phyloP scores from a whole-genome alignment of 2,329 filamentous ascomycete species.

The Fusarium paranaense region DNA sequence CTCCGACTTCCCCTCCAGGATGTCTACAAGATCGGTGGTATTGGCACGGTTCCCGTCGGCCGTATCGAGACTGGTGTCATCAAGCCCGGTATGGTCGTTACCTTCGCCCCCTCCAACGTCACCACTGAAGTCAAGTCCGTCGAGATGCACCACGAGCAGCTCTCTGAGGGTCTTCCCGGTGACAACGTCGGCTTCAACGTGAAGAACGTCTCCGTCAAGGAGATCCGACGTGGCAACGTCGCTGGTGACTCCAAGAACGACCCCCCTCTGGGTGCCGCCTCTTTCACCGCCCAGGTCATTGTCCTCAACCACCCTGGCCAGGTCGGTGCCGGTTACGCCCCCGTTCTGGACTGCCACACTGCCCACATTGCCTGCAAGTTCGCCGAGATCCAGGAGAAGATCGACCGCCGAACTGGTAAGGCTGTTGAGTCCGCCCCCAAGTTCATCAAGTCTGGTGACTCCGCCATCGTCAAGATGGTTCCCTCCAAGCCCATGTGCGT shows the following conservation, averaged over 20 bases:
- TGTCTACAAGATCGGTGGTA: constrained; percentile 99
- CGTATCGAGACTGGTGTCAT: constrained; percentile 99
- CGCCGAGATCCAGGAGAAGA: constrained; percentile 99
- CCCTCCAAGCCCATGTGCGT: constrained; percentile 99
- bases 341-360: constrained; percentile 99
- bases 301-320: constrained; percentile 99
- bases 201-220: constrained; percentile 99
- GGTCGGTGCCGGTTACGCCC: constrained; percentile 98
- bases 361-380: constrained; percentile 99
- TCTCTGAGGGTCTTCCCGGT: constrained; percentile 92
- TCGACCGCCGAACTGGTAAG: constrained; percentile 99
- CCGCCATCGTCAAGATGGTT: constrained; percentile 99
- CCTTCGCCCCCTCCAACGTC: constrained; percentile 97
- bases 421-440: constrained; percentile 91
- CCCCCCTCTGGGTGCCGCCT: constrained; percentile 87
- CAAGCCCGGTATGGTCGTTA: constrained; percentile 93
- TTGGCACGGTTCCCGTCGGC: constrained; percentile 99
- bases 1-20: constrained; percentile 99
- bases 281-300: constrained; percentile 99
- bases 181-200: constrained; percentile 99
- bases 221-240: constrained; percentile 99
- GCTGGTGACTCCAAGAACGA: constrained; percentile 99
- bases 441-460: constrained; percentile 99
- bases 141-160: constrained; percentile 99
- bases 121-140: constrained; percentile 99